Percentiles rank a stretch among this genome's conserved stretches.
Conservation (phyloP, 176 grass and related monocot genomes). For the Elaeis guineensis region DNA sequence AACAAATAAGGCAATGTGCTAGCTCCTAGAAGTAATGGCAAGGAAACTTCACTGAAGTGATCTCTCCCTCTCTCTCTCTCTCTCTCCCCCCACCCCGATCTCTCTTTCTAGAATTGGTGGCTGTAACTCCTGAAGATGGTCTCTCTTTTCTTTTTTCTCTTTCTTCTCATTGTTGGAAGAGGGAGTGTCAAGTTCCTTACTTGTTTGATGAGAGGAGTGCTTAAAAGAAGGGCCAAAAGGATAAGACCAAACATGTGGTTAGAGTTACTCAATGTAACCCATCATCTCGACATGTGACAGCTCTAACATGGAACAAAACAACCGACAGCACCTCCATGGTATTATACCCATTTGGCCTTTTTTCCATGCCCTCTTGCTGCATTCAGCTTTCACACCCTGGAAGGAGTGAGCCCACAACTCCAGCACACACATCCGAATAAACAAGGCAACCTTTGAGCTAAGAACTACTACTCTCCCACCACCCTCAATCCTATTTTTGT, state of each 20-base stretch:
- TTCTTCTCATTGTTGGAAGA: not conserved
- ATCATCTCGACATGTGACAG: constrained; percentile 74
- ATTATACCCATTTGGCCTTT: constrained; percentile 52
- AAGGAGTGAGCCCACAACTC: constrained; percentile 20
- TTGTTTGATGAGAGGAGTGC: not conserved
- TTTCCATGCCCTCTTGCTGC: constrained; percentile 17
- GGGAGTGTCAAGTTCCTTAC: not conserved
- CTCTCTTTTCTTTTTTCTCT: too few relatives aligned
- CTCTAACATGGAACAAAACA: constrained; percentile 75
- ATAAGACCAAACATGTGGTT: constrained; percentile 40
- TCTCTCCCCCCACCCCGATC: too few relatives aligned
- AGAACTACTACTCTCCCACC: constrained; percentile 5
- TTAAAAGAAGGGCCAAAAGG: constrained; percentile 14
- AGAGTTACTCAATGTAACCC: constrained; percentile 45
- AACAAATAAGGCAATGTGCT: too few relatives aligned
- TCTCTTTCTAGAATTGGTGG: too few relatives aligned
- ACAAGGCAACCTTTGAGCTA: constrained; percentile 40
- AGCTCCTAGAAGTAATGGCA: too few relatives aligned
- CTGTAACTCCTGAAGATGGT: too few relatives aligned
- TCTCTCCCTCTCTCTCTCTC: too few relatives aligned
- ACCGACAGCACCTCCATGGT: constrained; percentile 73
- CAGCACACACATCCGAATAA: constrained; percentile 18
- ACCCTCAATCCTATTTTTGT: not conserved
- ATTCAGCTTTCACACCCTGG: constrained; percentile 34
- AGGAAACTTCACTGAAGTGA: too few relatives aligned